Conservation (phyloP, 192 early-diverging fungal species). For the Lobosporangium transversale region DNA sequence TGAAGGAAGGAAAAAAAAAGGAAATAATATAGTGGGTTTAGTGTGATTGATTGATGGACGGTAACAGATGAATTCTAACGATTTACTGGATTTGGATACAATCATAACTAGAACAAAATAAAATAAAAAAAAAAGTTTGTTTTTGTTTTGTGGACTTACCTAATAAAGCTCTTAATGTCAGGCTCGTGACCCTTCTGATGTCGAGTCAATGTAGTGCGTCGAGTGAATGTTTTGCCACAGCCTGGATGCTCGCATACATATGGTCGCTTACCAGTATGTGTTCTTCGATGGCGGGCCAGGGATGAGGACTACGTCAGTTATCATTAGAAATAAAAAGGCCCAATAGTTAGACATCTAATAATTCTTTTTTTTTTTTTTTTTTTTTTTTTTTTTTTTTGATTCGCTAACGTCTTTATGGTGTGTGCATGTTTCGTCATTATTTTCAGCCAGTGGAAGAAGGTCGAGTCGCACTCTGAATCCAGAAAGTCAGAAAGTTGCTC, state of each 20-base stretch:
- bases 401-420: neutral
- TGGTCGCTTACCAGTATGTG: slow-evolving; percentile 81
- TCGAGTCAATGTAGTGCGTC: slow-evolving; percentile 71
- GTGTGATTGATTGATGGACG: neutral
- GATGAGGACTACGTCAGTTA: slow-evolving; percentile 69
- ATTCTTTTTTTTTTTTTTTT: no score
- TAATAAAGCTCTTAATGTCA: slow-evolving; percentile 56
- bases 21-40: neutral
- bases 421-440: neutral
- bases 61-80: neutral
- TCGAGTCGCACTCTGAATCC: no score
- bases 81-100: neutral
- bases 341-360: neutral
- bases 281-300: slow-evolving; percentile 79
- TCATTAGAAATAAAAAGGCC: neutral
- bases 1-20: neutral
- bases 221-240: slow-evolving; percentile 80
- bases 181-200: slow-evolving; percentile 68
- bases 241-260: slow-evolving; percentile 74
- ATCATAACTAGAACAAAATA: slow-evolving; percentile 6
- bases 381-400: no score
- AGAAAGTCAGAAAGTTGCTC: neutral
- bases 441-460: slow-evolving; percentile 1
- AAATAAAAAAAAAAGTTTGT: slow-evolving; percentile 11
- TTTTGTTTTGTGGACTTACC: slow-evolving; percentile 19